These are phyloP conservation scores for Sutorius eximius DNA, from an alignment of 1,284 basidiomycete species.

Conservation along the genomic window DNA sequence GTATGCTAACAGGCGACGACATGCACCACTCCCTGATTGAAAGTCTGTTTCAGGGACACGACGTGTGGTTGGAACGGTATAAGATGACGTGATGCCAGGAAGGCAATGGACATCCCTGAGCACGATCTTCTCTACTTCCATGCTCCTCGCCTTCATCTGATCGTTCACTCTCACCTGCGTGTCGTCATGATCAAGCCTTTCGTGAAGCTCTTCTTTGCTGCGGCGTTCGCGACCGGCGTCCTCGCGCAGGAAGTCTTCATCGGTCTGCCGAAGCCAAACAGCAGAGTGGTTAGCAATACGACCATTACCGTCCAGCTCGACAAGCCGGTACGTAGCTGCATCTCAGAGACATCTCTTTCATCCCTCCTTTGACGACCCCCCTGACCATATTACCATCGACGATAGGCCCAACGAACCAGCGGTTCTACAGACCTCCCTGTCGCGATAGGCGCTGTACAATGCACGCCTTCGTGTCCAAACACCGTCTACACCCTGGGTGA, in stretches of 20 bases:
- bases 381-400: background rate
- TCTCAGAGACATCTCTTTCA: background rate
- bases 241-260: background rate
- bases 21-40: too few species aligned
- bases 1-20: too few species aligned
- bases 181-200: background rate
- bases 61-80: background rate
- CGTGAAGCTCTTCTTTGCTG: background rate
- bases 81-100: background rate
- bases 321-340: background rate
- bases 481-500: background rate
- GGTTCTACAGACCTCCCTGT: background rate
- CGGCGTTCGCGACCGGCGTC: background rate
- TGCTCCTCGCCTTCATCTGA: background rate
- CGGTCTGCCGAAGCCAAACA: background rate
- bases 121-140: background rate
- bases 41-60: background rate
- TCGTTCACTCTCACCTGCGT: background rate
- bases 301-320: background rate
- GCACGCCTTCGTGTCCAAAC: background rate
- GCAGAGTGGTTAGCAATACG: background rate
- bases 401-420: background rate
- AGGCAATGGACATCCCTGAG: background rate
- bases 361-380: background rate
- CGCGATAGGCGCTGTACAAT: background rate